Base-by-base conservation (phyloP, 139 green algal species). In the Deuterostichococcus epilithicus region DNA sequence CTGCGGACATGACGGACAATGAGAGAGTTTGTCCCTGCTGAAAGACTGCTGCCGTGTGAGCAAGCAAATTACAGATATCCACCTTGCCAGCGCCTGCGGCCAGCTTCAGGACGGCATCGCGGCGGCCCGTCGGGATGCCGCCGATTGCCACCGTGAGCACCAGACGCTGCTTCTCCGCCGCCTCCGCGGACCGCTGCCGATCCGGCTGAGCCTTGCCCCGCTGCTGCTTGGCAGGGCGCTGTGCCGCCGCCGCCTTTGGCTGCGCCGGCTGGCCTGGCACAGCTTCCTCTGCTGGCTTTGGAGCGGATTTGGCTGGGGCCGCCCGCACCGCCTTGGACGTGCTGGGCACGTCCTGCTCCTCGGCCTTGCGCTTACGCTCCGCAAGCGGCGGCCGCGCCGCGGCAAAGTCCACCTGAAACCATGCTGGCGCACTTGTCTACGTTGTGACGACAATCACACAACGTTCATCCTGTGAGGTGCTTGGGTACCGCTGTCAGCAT, bases 111-210 rank as follows among this genome's bases (percentile, higher is more conserved):
- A 85, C 90, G 30, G 76, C 73, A 1, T 44, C 45, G 36, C 84
- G 22, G 8, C 59, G 68, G 23, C 80, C 78, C 0, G 78, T 60
- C 3, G 81, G 83, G 44, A 97, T 77, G 58, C 85, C 84, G 3
- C 92, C 91, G 2, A 97, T 34, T 0, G 92, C 94, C 5, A 98
- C 85, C 1, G 93, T 86, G 2, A 90, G 84, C 33, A 94, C 73
- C 42, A 90, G 81, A 42, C 74, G 67, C 78, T 97, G 92, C 86
- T 96, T 94, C 13, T 79, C 74, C 32, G 33, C 35, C 30, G 77
- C 73, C 23, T 66, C 65, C 26, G 67, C 25, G 15, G 76, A 38
- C 0, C 15, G 66, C 38, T 38, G 22, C 13, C n/a, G 39, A 34
- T 2, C 39, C 33, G 33, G 32, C 59, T 72, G 32, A 3, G 8